phyloP scores from a whole-genome alignment of 768 basidiomycete genomes.

The Scleroderma citrinum region DNA sequence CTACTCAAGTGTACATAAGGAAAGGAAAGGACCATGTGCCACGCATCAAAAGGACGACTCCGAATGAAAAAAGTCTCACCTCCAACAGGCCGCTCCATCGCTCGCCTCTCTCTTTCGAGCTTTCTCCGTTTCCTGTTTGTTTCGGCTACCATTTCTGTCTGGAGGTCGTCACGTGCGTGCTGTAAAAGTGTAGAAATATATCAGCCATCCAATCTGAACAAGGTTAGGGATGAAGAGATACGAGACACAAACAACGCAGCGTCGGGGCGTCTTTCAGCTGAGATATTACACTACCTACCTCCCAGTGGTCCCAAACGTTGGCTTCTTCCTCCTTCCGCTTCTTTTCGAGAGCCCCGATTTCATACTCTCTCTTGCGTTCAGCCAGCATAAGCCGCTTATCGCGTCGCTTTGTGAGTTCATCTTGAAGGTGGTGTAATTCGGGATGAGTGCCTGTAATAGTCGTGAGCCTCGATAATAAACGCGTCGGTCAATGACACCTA shows the following conservation, averaged over 20 bases:
- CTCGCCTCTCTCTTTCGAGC: conserved; percentile 80
- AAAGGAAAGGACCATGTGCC: background rate
- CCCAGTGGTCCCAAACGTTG: conserved; percentile 89
- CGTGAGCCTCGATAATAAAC: background rate
- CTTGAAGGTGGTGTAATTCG: conserved; percentile 75
- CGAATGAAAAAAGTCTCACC: conserved; percentile 40
- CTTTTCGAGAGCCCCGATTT: conserved; percentile 55
- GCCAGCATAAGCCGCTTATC: conserved; percentile 82
- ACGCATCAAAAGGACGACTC: background rate
- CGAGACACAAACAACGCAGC: background rate
- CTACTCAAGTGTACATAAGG: background rate
- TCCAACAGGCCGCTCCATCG: conserved; percentile 68
- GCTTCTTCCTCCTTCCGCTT: conserved; percentile 66
- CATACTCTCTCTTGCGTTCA: conserved; percentile 62
- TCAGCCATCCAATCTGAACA: conserved; percentile 5
- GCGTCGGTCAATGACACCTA: conserved; percentile 30
- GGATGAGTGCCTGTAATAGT: conserved; percentile 66
- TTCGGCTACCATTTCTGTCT: conserved; percentile 85
- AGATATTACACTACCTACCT: conserved; percentile 41
- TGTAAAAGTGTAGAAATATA: conserved; percentile 23
- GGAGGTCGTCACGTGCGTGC: conserved; percentile 72
- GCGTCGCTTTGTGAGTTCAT: conserved; percentile 69
- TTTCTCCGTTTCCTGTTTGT: conserved; percentile 80
- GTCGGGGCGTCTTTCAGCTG: no score
- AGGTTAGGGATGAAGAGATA: conserved; percentile 3